These are phyloP conservation scores for Lepiota venenata DNA, from an alignment of 768 basidiomycete genomes.

Conservation along the genomic window DNA sequence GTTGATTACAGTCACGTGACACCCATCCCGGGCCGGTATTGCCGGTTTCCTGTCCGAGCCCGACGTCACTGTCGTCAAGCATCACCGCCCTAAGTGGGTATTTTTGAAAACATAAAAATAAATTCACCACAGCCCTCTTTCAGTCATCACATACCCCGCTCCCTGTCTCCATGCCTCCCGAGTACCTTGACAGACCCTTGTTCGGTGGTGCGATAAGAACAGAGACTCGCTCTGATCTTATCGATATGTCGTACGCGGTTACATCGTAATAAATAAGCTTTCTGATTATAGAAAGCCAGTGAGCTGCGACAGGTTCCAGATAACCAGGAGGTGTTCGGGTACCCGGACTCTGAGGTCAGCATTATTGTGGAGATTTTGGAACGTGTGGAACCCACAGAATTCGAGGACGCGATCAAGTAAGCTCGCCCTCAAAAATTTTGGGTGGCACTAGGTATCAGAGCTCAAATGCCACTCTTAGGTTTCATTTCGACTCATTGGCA, in stretches of 20 bases:
- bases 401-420: conserved; percentile 69
- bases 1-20: conserved; percentile 7
- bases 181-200: conserved; percentile 34
- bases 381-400: conserved; percentile 56
- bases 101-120: neutral
- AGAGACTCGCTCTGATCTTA: conserved; percentile 47
- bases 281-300: conserved; percentile 22
- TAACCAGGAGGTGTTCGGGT: conserved; percentile 91
- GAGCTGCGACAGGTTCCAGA: conserved; percentile 84
- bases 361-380: conserved; percentile 84
- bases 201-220: conserved; percentile 88
- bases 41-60: neutral
- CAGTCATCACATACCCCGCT: neutral
- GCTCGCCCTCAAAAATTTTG: conserved; percentile 9
- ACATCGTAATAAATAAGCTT: neutral
- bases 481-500: conserved; percentile 87
- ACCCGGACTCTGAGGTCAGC: conserved; percentile 62
- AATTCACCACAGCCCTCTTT: no score
- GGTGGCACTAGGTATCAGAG: neutral
- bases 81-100: neutral
- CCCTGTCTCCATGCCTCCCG: neutral
- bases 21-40: neutral
- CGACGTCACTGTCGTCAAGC: neutral
- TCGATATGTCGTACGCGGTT: conserved; percentile 81
- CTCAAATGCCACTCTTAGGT: conserved; percentile 44